Evolutionary conservation across 192 early-diverging fungal genomes (phyloP), one percentile per base, ranked within the genome.

Genomic region (Coemansia sp.): DNA sequence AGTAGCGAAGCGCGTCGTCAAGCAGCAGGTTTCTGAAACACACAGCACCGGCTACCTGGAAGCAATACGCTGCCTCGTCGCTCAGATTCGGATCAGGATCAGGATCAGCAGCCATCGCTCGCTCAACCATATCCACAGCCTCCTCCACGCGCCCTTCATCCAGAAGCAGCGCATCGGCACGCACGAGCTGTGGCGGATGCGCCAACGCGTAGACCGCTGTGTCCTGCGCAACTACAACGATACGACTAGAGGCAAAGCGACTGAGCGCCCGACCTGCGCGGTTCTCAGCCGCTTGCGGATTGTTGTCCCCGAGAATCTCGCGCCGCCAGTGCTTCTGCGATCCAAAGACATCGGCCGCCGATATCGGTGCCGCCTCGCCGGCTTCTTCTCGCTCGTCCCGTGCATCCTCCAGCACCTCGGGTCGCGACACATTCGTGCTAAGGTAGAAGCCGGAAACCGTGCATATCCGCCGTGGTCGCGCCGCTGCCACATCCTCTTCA

Each of bases 1-100:
- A 75, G 49, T 75, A 63, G 39, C 69, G 72, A 53, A 75, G 67
- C 2, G 81, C 71, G 14, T 83, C 81, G 55, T 83, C 81, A 10
- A 77, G 39, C 37, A 77, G 64, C 64, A 75, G 66, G 43, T 56
- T 63, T 19, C 60, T 67, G 5, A 83, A 46, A 41, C 70, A 75
- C 44, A 53, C 66, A 41, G 67, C 48, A 44, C 75, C 75, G 3
- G 76, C 76, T 63, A 77, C 59, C 67, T 77, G 81, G 22, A 77
- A 54, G 46, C 75, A 83, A 61, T 75, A 77, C 50, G 64, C 55
- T 0, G 39, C 67, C 49, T 83, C 81, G 32, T 61, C 67, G 14
- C 46, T 43, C 16, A 6, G 11, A 2, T 25, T 25, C 7, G 62
- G 38, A 13, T n/a, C 42, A 38, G 16, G 51, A 12, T 48, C 9